Percentiles rank a stretch among this genome's conserved stretches.
phyloP scores from a whole-genome alignment of 164 flowering plant genomes.

The Warburgia ugandensis region DNA sequence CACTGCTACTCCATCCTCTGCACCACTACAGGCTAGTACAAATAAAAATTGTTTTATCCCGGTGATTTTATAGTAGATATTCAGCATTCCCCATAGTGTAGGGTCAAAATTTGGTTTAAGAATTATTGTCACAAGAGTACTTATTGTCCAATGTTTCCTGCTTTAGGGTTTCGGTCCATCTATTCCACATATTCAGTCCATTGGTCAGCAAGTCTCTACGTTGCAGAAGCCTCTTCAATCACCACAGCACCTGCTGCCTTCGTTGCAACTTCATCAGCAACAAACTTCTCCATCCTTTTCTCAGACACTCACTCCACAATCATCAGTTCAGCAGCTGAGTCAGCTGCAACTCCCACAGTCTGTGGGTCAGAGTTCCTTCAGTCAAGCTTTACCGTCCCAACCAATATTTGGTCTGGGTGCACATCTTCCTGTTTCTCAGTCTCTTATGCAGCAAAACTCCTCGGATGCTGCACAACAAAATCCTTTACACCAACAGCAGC shows the following conservation, averaged over 20 bases:
- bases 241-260: conserved; percentile 49
- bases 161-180: conserved; percentile 40
- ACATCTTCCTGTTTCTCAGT: conserved; percentile 48
- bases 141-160: background rate
- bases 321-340: conserved; percentile 26
- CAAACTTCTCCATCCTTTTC: conserved; percentile 33
- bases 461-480: conserved; percentile 34
- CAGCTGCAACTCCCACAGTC: conserved; percentile 35
- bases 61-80: no score
- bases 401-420: conserved; percentile 33
- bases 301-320: conserved; percentile 35
- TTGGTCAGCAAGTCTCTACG: conserved; percentile 57
- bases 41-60: no score
- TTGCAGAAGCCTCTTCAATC: conserved; percentile 53
- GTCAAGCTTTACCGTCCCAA: conserved; percentile 41
- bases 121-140: background rate
- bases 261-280: conserved; percentile 42
- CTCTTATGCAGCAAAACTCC: conserved; percentile 38
- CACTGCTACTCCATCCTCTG: conserved; percentile 31
- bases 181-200: conserved; percentile 32
- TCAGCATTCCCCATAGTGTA: no score
- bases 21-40: no score
- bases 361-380: conserved; percentile 31
- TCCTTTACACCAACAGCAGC: conserved; percentile 31
- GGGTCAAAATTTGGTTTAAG: background rate